Evolutionary conservation across 306 rosid species (phyloP), one percentile per base, ranked within the genome.

Genomic region (Potentilla sterilis): DNA sequence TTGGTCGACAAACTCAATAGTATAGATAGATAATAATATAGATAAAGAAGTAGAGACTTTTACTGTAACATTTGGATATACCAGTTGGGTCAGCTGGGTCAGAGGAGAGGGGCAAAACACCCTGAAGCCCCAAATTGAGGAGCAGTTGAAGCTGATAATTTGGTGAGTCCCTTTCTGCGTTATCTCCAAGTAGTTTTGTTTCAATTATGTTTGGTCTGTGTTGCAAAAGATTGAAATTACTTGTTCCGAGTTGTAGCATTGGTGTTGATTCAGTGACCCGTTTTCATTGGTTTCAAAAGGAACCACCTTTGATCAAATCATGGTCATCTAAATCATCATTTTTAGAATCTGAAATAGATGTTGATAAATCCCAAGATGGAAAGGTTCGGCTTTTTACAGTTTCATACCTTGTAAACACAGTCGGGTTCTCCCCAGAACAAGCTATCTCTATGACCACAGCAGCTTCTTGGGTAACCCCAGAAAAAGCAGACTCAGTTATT

Each of bases 151-250:
- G 47, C 1, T 43, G 47, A 7, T 6, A 12, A 43, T 7, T 43
- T 43, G 7, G 49, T 41, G 49, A 40, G 70, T 40, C 70, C n/a
- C 7, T 5, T 10, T 40, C 34, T n/a, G 16, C 1, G 28, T 28
- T 28, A 28, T 28, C 1, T 28, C 28, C 28, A 28, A 0, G 0
- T 28, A 28, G 28, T 28, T 28, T 37, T 12, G 43, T n/a, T 37
- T 38, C 48, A 40, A 40, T 41, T 66, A 66, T 41, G 70, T 41
- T 66, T 40, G 70, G 70, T 66, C 1, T 41, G 9, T 66, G 70
- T 12, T 38, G 28, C 41, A 66, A 41, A 22, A 40, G 70, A 66
- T 66, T 66, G 34, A 28, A 41, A 40, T 8, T 41, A 16, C 16
- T 40, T n/a, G 32, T 66, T 66, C 49, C 49, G 3, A 66, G 49